phyloP scores from a whole-genome alignment of 345 rosid genomes.

The Eucalyptus virginea region DNA sequence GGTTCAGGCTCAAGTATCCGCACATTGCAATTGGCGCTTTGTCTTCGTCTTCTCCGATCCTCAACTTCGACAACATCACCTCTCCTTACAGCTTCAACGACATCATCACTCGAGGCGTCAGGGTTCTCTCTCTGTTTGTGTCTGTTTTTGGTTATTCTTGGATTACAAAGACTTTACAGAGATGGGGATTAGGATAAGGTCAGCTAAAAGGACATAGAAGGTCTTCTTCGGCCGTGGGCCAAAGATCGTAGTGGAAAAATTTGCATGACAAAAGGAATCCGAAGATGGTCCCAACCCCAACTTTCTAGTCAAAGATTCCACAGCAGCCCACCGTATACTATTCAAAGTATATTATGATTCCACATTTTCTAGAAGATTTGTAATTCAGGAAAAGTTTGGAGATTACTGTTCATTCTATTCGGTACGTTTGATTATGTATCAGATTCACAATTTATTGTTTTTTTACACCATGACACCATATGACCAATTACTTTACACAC shows the following conservation, averaged over 20 bases:
- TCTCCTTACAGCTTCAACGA: constrained; percentile 69
- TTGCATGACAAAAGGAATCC: not conserved
- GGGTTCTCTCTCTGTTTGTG: constrained; percentile 10
- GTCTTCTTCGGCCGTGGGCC: not conserved
- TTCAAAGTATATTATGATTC: no score
- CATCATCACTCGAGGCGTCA: constrained; percentile 56
- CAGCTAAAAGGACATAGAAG: not conserved
- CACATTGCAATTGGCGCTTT: constrained; percentile 64
- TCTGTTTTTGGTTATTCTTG: not conserved
- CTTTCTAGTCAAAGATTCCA: not conserved
- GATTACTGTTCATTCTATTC: not conserved
- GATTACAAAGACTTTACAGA: not conserved
- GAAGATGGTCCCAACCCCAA: not conserved
- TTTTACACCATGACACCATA: no score
- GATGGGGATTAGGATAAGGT: not conserved
- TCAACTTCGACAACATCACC: constrained; percentile 57
- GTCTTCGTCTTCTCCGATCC: constrained; percentile 70
- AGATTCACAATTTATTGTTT: no score
- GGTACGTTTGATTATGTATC: no score
- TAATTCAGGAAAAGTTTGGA: not conserved
- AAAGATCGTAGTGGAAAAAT: not conserved
- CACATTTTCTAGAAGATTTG: not conserved
- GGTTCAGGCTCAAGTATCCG: constrained; percentile 84
- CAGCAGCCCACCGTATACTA: not conserved
- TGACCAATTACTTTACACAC: no score